A percentile compares a stretch with the other conserved stretches of the same genome.
These are phyloP conservation scores for Silene uniflora DNA, from an alignment of 148 eudicot species.

Conservation along the genomic window DNA sequence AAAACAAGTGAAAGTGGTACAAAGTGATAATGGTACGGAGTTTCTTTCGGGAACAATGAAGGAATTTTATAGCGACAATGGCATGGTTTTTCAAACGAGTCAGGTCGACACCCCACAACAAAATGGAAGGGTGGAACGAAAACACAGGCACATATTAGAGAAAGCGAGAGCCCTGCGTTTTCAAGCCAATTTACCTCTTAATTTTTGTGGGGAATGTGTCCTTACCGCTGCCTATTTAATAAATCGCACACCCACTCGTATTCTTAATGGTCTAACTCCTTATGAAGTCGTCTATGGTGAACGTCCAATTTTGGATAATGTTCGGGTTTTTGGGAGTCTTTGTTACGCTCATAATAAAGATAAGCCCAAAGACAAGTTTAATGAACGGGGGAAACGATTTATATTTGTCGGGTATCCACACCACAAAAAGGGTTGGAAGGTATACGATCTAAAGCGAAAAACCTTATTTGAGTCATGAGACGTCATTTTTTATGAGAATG, in stretches of 20 bases:
- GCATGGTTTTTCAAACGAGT: neutral
- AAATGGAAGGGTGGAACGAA: neutral
- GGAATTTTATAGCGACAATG: neutral
- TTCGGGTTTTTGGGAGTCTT: slow-evolving; percentile 1
- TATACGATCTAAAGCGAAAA: neutral
- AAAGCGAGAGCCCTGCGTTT: neutral
- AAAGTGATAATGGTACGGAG: slow-evolving; percentile 1
- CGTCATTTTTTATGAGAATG: neutral
- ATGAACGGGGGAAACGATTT: neutral
- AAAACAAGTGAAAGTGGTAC: neutral
- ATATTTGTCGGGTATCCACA: neutral
- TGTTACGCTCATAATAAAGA: slow-evolving; percentile 1
- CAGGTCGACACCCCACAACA: neutral
- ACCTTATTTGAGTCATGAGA: neutral
- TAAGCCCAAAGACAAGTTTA: neutral
- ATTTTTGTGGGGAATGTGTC: neutral
- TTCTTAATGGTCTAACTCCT: neutral
- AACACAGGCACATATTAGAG: neutral
- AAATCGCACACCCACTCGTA: neutral
- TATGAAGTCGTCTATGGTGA: neutral
- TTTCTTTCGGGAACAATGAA: neutral
- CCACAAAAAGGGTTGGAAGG: slow-evolving; percentile 2
- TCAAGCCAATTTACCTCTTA: neutral
- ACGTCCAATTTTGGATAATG: neutral
- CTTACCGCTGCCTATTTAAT: neutral